phyloP scores from a whole-genome alignment of 2,329 filamentous ascomycete genomes.

The Passalora sequoiae region DNA sequence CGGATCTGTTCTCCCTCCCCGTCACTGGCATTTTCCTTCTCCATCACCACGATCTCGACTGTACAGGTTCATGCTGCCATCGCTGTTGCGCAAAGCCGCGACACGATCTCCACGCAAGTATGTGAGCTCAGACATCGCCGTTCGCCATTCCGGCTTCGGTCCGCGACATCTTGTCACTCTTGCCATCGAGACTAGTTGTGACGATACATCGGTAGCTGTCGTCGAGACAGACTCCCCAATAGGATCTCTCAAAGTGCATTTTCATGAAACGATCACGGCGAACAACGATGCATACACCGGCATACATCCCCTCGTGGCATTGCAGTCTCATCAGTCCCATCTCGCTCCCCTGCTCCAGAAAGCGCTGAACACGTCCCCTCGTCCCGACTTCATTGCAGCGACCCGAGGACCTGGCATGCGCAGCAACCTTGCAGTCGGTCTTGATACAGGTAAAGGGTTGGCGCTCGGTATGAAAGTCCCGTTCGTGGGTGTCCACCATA shows the following conservation, averaged over 20 bases:
- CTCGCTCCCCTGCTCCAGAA: constrained; percentile 64
- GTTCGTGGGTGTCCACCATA: constrained; percentile 84
- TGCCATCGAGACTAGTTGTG: constrained; percentile 80
- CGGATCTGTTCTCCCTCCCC: too few relatives aligned
- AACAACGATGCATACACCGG: constrained; percentile 71
- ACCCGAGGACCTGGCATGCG: constrained; percentile 89
- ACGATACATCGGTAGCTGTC: constrained; percentile 86
- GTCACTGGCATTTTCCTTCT: too few relatives aligned
- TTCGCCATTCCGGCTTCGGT: not conserved
- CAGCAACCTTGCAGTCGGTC: constrained; percentile 68
- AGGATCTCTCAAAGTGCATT: constrained; percentile 45
- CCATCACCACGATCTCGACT: too few relatives aligned
- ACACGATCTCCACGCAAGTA: not conserved
- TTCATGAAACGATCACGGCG: constrained; percentile 75
- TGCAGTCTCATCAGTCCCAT: constrained; percentile 67
- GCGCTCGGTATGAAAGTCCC: constrained; percentile 78
- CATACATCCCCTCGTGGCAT: constrained; percentile 71
- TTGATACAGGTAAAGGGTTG: constrained; percentile 82
- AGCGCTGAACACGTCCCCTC: constrained; percentile 38
- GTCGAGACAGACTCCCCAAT: constrained; percentile 38
- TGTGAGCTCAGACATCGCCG: too few relatives aligned
- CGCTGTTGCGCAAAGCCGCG: not conserved
- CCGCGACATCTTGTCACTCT: constrained; percentile 46
- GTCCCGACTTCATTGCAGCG: constrained; percentile 79
- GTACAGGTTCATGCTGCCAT: constrained; percentile 6